A percentile compares a stretch with the other conserved stretches of the same genome.
phyloP scores from a whole-genome alignment of 352 stramenopile species.

The Pythium rhizo-oryzae region DNA sequence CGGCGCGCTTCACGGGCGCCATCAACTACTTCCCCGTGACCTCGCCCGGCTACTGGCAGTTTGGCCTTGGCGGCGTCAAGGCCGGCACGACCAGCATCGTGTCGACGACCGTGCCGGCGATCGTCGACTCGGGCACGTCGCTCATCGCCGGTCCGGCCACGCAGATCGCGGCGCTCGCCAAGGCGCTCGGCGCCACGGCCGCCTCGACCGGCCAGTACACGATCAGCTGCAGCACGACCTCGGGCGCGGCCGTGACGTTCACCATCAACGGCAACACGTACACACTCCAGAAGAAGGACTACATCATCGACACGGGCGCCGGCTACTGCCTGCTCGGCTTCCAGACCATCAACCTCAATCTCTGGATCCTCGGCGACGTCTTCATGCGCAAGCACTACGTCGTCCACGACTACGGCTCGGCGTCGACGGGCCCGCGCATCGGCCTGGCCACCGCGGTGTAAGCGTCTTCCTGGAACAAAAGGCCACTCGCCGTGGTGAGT shows the following conservation, averaged over 20 bases:
- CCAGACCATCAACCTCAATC: constrained; percentile 92
- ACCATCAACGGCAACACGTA: constrained; percentile 91
- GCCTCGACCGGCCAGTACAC: constrained; percentile 79
- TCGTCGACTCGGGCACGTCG: constrained; percentile 96
- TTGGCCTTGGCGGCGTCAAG: constrained; percentile 70
- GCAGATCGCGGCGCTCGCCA: constrained; percentile 87
- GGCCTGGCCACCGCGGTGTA: constrained; percentile 75
- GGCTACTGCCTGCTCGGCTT: constrained; percentile 95
- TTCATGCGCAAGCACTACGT: constrained; percentile 97
- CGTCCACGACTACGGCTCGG: constrained; percentile 90
- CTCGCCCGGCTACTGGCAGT: constrained; percentile 65
- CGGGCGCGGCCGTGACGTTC: constrained; percentile 93
- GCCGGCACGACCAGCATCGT: constrained; percentile 35
- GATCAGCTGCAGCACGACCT: constrained; percentile 89
- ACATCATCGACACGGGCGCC: constrained; percentile 90
- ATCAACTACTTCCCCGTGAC: constrained; percentile 89
- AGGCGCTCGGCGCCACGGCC: constrained; percentile 86
- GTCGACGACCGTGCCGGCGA: constrained; percentile 66
- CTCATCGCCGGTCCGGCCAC: constrained; percentile 92
- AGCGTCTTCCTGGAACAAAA: neutral
- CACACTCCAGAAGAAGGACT: constrained; percentile 91
- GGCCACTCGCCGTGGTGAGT: neutral
- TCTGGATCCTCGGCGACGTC: constrained; percentile 93
- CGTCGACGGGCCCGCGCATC: constrained; percentile 70
- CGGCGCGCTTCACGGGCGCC: constrained; percentile 93